Evolutionary conservation across 177 flowering plant genomes (phyloP), one percentile per base, ranked within the genome.

Genomic region (Vitis hybrid): DNA sequence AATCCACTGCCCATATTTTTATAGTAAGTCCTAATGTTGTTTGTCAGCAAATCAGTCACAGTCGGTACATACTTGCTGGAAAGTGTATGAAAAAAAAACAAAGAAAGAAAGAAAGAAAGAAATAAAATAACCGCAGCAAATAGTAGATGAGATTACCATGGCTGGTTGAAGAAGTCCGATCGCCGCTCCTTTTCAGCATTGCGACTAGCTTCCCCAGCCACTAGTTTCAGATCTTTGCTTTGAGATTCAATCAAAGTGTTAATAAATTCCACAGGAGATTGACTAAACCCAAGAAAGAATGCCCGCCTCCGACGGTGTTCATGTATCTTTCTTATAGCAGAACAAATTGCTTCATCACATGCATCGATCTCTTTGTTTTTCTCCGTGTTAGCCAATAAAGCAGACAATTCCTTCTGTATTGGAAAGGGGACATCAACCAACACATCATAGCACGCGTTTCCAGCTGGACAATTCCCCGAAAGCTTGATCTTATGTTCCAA

Each of bases 221-320:
- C 88, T 67, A 88, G 78, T 85, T 90, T 95, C 82, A 95, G 71
- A 75, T 95, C 99, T 79, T 78, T 84, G 78, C 86, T 86, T 72
- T 95, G 99, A 57, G 97, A 95, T 75, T 91, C 97, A 77, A 93
- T 82, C 70, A 95, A 63, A 4, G 97, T 90, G 85, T 93, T 87
- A 58, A 91, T 87, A 64, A 91, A 93, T 71, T 95, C 98, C 52
- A 87, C 94, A 0, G 99, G 98, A n/a, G 99, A 93, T 74, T 95
- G 99, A 80, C 99, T 91, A 74, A 93, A 95, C 34, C 99, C 99
- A 52, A 95, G 92, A 74, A 93, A 95, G 74, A 95, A 95, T n/a
- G 99, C 94, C 45, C 97, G 75, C 71, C 98, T 87, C 74, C 81
- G 79, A 1, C 94, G 84, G 69, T 93, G 98, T 87, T 91, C 98